Base-by-base conservation (phyloP, 2,329 filamentous ascomycete species). In the Tolypocladium tropicale region DNA sequence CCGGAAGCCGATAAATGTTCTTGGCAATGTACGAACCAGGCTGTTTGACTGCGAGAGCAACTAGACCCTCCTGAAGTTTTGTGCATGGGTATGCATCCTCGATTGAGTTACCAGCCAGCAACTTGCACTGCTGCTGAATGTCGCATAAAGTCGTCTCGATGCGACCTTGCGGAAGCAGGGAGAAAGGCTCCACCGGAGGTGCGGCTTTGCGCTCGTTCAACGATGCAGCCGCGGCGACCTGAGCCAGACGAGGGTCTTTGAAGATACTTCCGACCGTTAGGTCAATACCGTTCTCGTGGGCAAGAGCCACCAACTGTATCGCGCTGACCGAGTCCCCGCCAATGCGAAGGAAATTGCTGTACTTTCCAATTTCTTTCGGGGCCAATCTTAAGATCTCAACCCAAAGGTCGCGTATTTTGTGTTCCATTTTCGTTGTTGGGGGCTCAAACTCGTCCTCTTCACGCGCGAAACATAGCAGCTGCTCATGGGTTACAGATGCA, bases 1-100 rank as follows among this genome's bases (percentile, higher is more conserved):
- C 53, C 1, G 61, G 48, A 3, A 69, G 60, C 10, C 72, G 62
- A 49, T 75, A 75, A 1, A 67, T 65, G n/a, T 58, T 48, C 43
- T 57, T 55, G 3, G 16, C 53, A 30, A 54, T 59, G 58, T 51
- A 58, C 23, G n/a, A 7, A 67, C 71, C 7, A 56, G 53, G 25
- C 65, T 62, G 39, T 63, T 53, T 64, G 46, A 61, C 61, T 1
- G 71, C 65, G 1, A 73, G 61, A 0, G 68, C 66, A 41, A 75
- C 63, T 1, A 75, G 64, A 4, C 69, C 70, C 58, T 71, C 70
- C 52, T 74, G 72, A 2, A 74, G 62, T 5, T 66, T 63, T 14
- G 70, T 69, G 61, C 69, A 72, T 9, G 72, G 72, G 52, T 70
- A 75, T 1, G 51, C 53, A 16, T 59, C 56, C 4, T 59, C 43